Percentiles rank a stretch among this genome's conserved stretches.
Conservation (phyloP, 2,329 filamentous ascomycete species). For the Paecilomyces variotii region DNA sequence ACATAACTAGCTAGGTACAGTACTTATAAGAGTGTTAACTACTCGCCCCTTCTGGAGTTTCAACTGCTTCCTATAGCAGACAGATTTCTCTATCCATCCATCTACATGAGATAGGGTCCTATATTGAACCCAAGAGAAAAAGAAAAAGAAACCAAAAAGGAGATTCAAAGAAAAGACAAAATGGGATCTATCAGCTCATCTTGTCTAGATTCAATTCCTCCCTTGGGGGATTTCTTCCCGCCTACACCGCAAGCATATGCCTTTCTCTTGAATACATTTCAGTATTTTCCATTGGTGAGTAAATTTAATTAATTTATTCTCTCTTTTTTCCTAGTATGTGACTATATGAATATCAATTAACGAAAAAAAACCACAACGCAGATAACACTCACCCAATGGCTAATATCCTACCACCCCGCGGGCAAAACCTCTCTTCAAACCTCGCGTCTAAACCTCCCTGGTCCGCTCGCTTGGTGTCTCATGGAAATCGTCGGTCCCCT, state of each 20-base stretch:
- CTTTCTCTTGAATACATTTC: constrained; percentile 28
- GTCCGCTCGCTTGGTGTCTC: constrained; percentile 74
- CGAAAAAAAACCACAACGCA: constrained; percentile 26
- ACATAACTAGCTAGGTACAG: not conserved
- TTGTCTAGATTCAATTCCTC: constrained; percentile 14
- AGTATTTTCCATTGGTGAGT: constrained; percentile 37
- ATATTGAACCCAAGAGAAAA: not conserved
- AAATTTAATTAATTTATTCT: too few species aligned
- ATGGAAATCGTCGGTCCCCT: constrained; percentile 80
- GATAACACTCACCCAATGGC: constrained; percentile 68
- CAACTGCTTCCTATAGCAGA: not conserved
- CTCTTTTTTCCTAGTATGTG: too few species aligned
- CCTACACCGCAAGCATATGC: constrained; percentile 33
- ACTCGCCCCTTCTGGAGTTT: not conserved
- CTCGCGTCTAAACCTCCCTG: constrained; percentile 76
- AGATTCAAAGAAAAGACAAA: not conserved
- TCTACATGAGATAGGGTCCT: too few species aligned
- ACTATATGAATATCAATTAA: not conserved
- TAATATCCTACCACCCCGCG: constrained; percentile 74
- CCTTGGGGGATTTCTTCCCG: constrained; percentile 25
- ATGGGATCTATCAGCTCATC: constrained; percentile 20
- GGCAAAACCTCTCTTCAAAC: constrained; percentile 71
- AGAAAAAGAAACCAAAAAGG: not conserved
- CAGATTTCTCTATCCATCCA: not conserved
- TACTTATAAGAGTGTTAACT: not conserved